Evolutionary conservation across 139 green algal species (phyloP).

Genomic region (Ulvella scutata): DNA sequence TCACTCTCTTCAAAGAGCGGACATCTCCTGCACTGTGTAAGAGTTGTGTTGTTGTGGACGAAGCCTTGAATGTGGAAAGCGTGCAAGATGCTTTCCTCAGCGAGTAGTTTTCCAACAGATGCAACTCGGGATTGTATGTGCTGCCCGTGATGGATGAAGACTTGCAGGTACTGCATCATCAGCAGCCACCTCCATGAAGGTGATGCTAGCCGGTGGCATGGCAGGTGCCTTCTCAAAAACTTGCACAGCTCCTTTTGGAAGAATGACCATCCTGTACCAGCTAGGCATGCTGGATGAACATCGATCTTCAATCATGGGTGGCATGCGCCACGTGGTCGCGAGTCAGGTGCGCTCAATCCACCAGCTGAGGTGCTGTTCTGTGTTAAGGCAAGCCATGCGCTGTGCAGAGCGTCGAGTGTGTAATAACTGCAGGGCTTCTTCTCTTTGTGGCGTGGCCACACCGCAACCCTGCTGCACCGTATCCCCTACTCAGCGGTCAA

Average conservation of each 20-base stretch:
- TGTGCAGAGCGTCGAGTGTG: conserved; percentile 14
- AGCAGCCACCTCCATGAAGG: conserved; percentile 29
- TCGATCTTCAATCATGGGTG: not conserved
- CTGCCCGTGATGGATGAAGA: no score
- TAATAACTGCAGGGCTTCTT: conserved; percentile 49
- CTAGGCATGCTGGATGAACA: conserved; percentile 25
- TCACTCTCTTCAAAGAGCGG: no score
- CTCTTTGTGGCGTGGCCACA: conserved; percentile 87
- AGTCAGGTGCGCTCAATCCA: not conserved
- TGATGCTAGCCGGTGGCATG: conserved; percentile 64
- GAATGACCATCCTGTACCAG: conserved; percentile 94
- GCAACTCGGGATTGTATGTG: no score
- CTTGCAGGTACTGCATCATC: no score
- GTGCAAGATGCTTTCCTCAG: no score
- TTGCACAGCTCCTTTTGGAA: conserved; percentile 69
- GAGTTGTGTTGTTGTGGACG: no score
- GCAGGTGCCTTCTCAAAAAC: conserved; percentile 81
- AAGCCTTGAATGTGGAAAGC: no score
- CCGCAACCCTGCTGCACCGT: conserved; percentile 78
- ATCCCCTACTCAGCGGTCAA: conserved; percentile 91
- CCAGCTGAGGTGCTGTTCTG: no score
- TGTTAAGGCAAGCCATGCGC: no score
- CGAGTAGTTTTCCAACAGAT: no score
- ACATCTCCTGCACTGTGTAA: no score
- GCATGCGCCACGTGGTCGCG: not conserved